Evolutionary conservation across 2,329 filamentous ascomycete species (phyloP).

Genomic region (Penicillium sp.): DNA sequence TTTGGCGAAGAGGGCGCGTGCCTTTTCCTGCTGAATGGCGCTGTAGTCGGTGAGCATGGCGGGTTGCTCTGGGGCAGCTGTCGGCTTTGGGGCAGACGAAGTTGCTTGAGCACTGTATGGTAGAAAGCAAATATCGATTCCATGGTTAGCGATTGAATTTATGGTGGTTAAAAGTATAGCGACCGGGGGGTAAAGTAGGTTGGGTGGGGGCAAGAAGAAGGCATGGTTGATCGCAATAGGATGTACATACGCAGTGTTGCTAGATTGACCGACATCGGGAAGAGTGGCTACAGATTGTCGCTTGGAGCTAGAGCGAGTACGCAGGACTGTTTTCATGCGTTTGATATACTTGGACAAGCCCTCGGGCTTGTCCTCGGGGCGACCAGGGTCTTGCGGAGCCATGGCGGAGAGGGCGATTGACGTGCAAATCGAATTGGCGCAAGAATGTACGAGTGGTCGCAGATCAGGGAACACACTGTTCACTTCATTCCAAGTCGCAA

Average conservation of each 20-base stretch:
- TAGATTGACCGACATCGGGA: slow-evolving; percentile 21
- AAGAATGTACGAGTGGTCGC: slow-evolving; percentile 19
- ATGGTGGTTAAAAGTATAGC: background rate
- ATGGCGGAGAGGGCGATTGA: slow-evolving; percentile 27
- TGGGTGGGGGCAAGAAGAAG: background rate
- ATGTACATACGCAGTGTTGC: slow-evolving; percentile 23
- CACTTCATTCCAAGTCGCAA: slow-evolving; percentile 20
- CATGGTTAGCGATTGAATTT: background rate
- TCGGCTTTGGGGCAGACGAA: slow-evolving; percentile 6
- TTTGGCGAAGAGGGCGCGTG: slow-evolving; percentile 51
- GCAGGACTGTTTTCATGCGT: slow-evolving; percentile 44
- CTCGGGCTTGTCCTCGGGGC: slow-evolving; percentile 30
- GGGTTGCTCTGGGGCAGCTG: slow-evolving; percentile 20
- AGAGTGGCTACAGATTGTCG: slow-evolving; percentile 28
- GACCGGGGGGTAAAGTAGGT: background rate
- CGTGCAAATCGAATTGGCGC: slow-evolving; percentile 12
- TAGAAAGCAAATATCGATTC: background rate
- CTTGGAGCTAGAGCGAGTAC: slow-evolving; percentile 35
- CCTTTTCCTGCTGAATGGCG: slow-evolving; percentile 47
- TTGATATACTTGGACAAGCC: slow-evolving; percentile 45
- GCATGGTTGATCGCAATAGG: background rate
- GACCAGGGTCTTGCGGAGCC: slow-evolving; percentile 27
- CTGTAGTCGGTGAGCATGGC: slow-evolving; percentile 38
- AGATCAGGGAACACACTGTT: slow-evolving; percentile 11
- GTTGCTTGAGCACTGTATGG: slow-evolving; percentile 6